These are phyloP conservation scores for Fulvia fulva DNA, from an alignment of 2,329 filamentous ascomycete genomes.

Conservation along the genomic window DNA sequence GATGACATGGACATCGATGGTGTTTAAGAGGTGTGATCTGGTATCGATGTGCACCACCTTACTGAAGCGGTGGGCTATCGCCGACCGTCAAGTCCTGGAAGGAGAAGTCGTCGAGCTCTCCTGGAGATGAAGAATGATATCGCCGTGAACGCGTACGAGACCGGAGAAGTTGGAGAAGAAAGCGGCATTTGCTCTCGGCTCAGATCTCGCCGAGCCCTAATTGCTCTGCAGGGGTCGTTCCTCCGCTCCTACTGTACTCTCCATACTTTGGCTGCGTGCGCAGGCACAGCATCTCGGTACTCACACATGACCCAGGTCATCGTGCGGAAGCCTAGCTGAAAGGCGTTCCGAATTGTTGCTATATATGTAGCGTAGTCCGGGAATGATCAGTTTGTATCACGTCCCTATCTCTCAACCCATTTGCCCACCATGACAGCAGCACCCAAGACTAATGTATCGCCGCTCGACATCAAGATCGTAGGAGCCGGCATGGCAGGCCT, in stretches of 20 bases:
- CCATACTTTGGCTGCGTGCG: neutral
- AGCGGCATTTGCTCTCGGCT: neutral
- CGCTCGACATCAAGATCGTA: slow-evolving; percentile 31
- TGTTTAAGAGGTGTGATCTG: neutral
- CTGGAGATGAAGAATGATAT: neutral
- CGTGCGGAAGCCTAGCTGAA: neutral
- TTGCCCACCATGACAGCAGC: slow-evolving; percentile 14
- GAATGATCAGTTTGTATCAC: neutral
- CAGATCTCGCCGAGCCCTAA: neutral
- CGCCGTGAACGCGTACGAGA: slow-evolving; percentile 1
- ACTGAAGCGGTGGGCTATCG: too few species aligned
- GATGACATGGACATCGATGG: neutral
- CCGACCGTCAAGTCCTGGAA: too few species aligned
- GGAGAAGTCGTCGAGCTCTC: too few species aligned
- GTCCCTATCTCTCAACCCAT: neutral
- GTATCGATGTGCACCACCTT: too few species aligned
- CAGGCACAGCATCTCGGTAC: neutral
- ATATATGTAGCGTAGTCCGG: neutral
- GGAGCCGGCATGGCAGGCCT: slow-evolving; percentile 35
- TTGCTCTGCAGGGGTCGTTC: neutral
- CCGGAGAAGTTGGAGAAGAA: neutral
- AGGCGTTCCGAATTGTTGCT: neutral
- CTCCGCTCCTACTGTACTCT: neutral
- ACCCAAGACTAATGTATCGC: slow-evolving; percentile 9
- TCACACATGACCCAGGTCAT: neutral